Percentiles rank a stretch among this genome's conserved stretches.
Conservation (phyloP, 148 eudicot species). For the Cornus kousa region DNA sequence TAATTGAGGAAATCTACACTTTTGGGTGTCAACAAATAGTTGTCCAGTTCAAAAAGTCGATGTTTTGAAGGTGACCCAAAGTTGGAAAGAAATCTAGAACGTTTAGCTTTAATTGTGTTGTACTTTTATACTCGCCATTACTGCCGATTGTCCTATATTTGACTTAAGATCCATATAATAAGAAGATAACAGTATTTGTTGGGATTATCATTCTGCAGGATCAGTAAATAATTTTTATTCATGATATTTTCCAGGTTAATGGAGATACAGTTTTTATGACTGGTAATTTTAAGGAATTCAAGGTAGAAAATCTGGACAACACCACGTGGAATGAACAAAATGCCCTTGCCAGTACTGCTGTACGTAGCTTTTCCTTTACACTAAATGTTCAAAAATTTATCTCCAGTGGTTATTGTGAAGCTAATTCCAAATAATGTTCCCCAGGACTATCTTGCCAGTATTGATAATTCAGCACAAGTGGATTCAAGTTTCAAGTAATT, state of each 20-base stretch:
- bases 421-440: conserved; percentile 3
- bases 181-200: neutral
- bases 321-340: conserved; percentile 70
- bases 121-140: neutral
- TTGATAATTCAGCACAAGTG: conserved; percentile 44
- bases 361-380: conserved; percentile 30
- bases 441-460: conserved; percentile 76
- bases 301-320: conserved; percentile 51
- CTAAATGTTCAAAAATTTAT: neutral
- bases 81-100: neutral
- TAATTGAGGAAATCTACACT: too few species aligned
- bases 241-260: conserved; percentile 64
- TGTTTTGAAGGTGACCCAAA: too few species aligned
- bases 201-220: neutral
- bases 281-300: conserved; percentile 73
- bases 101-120: neutral
- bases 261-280: conserved; percentile 80
- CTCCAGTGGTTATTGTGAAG: conserved; percentile 9
- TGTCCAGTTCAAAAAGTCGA: too few species aligned
- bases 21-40: too few species aligned
- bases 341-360: conserved; percentile 75
- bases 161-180: neutral
- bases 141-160: neutral
- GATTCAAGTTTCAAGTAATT: conserved; percentile 67
- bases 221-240: neutral